Evolutionary conservation across 2,329 filamentous ascomycete species (phyloP).

Genomic region (Curvularia lunata): DNA sequence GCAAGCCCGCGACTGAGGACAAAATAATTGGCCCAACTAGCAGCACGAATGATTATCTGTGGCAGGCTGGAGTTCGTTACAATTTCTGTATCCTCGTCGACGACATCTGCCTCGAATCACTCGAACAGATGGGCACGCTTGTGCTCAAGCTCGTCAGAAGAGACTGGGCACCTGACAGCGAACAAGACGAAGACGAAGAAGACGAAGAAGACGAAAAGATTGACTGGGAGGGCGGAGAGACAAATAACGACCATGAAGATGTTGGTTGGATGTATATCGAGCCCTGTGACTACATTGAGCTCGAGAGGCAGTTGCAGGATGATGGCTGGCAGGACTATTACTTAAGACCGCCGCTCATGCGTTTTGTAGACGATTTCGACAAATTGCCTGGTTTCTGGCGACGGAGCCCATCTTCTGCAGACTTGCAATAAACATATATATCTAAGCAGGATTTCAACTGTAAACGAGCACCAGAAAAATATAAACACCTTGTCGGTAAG

Average conservation of each 20-base stretch:
- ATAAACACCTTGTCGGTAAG: no score
- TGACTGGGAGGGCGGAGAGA: conserved; percentile 4
- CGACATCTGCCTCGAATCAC: conserved; percentile 7
- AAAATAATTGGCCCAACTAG: neutral
- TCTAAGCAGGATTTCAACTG: no score
- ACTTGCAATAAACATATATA: neutral
- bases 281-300: no score
- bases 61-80: conserved; percentile 1
- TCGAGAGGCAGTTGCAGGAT: no score
- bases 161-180: neutral
- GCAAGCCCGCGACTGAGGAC: neutral
- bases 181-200: conserved; percentile 4
- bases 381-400: no score
- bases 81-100: conserved; percentile 4
- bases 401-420: neutral
- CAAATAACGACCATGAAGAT: conserved; percentile 2
- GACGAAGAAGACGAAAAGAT: conserved; percentile 5
- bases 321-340: no score
- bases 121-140: neutral
- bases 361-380: no score
- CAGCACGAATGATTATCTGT: neutral
- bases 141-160: conserved; percentile 6
- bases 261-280: conserved; percentile 3
- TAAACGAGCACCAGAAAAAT: no score
- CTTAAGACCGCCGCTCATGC: no score